Evolutionary conservation across 306 rosid genomes (phyloP), one percentile per base, ranked within the genome.

Genomic region (Vicia sativa): DNA sequence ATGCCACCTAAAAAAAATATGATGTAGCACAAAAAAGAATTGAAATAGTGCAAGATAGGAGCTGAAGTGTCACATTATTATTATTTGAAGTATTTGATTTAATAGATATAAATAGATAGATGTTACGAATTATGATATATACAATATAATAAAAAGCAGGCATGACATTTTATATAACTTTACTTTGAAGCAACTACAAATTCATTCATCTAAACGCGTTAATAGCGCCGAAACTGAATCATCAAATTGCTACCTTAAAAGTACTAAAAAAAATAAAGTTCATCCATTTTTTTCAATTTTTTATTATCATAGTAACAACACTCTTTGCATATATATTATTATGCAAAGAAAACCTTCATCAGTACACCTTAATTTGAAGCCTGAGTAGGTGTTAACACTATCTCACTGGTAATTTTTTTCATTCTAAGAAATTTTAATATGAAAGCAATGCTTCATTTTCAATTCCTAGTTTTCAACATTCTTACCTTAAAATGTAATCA

Each of bases 221-320:
- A 69, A 74, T 68, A 41, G 77, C 85, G 57, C 85, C 70, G 72
- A 77, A 52, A 6, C 64, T 64, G 70, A 75, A 69, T 73, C 60
- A 77, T 70, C 75, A 77, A 65, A 65, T 69, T 74, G 77, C 61
- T 35, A 44, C 65, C 74, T 42, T 26, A 44, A 72, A 49, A 41
- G 52, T 42, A 44, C 50, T 21, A n/a, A 57, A 77, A 34, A 65
- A 77, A 50, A 35, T 25, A 12, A 26, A 25, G 18, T 9, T 6
- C 8, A n/a, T 58, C 37, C 16, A 16, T 9, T 52, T 68, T 64
- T 25, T 8, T 0, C 7, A 49, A n/a, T 78, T 78, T 25, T 50
- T 21, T 28, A 58, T 39, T 59, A 11, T 46, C 70, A 65, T 0
- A 48, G 62, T 55, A 26, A 18, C 14, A 12, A 4, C 71, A 65